phyloP scores from a whole-genome alignment of 164 flowering plant species.

The Kingdonia uniflora region DNA sequence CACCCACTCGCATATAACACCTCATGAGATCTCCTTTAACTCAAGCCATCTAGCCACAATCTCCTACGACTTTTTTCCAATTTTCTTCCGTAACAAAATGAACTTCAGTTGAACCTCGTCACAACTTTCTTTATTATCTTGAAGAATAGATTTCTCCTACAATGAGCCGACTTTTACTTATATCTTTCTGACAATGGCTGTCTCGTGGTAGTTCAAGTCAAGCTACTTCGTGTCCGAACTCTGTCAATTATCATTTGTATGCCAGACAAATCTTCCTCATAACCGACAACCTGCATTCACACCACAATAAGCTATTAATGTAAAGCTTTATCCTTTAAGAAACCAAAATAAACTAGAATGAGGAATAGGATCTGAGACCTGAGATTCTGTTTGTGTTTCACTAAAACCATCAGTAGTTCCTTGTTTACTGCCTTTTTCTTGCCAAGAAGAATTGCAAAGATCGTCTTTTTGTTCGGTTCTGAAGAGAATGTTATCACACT shows the following conservation, averaged over 20 bases:
- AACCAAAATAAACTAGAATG: not conserved
- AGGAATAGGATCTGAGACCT: constrained; percentile 34
- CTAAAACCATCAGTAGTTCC: constrained; percentile 58
- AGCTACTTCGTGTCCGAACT: constrained; percentile 62
- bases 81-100: too few species aligned
- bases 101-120: too few species aligned
- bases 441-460: constrained; percentile 19
- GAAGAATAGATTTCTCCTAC: too few species aligned
- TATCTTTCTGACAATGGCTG: not conserved
- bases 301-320: constrained; percentile 5
- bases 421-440: constrained; percentile 16
- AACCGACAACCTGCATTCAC: constrained; percentile 72
- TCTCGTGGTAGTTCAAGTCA: constrained; percentile 18
- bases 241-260: constrained; percentile 89
- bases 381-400: constrained; percentile 97
- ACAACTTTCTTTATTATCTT: too few species aligned
- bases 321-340: not conserved
- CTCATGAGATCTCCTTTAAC: too few species aligned
- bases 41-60: too few species aligned
- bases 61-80: too few species aligned
- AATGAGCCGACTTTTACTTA: too few species aligned
- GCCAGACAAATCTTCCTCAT: constrained; percentile 91
- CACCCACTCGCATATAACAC: too few species aligned
- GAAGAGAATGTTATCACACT: constrained; percentile 7
- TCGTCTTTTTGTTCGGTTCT: constrained; percentile 46